phyloP scores from a whole-genome alignment of 2,329 filamentous ascomycete species.

The Rachicladosporium sp. region DNA sequence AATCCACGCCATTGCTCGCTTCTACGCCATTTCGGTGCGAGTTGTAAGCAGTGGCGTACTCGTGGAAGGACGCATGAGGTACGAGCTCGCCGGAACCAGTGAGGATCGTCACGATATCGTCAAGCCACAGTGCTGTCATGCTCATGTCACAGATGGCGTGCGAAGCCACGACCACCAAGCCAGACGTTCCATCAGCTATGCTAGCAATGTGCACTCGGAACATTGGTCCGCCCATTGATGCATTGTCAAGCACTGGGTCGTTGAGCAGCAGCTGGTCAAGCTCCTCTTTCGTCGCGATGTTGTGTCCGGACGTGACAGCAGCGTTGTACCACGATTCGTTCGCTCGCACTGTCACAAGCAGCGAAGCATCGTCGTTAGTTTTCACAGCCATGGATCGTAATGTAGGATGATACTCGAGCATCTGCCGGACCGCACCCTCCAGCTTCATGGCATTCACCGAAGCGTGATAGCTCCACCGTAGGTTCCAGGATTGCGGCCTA shows the following conservation, averaged over 20 bases:
- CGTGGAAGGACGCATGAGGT: constrained; percentile 19
- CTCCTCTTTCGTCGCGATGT: constrained; percentile 19
- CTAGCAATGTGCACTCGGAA: constrained; percentile 19
- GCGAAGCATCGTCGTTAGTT: constrained; percentile 14
- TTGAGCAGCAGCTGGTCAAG: constrained; percentile 17
- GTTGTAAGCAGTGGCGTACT: constrained; percentile 21
- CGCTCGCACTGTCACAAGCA: constrained; percentile 17
- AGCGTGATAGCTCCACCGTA: constrained; percentile 20
- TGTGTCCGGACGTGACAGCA: constrained; percentile 18
- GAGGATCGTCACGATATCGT: constrained; percentile 18
- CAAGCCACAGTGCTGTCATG: constrained; percentile 23
- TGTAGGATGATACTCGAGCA: constrained; percentile 18
- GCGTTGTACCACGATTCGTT: constrained; percentile 16
- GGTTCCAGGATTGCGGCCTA: constrained; percentile 21
- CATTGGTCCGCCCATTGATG: constrained; percentile 17
- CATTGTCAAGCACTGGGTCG: constrained; percentile 18
- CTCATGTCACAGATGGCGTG: constrained; percentile 22
- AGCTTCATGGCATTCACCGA: constrained; percentile 11
- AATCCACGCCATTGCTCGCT: constrained; percentile 17
- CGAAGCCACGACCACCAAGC: constrained; percentile 18
- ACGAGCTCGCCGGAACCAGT: constrained; percentile 15
- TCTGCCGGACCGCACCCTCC: constrained; percentile 17
- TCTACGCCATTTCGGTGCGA: constrained; percentile 18
- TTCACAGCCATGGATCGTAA: constrained; percentile 19
- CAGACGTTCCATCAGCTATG: constrained; percentile 17